Evolutionary conservation across 2,329 filamentous ascomycete genomes (phyloP).

Genomic region (Fusarium verrucosum): DNA sequence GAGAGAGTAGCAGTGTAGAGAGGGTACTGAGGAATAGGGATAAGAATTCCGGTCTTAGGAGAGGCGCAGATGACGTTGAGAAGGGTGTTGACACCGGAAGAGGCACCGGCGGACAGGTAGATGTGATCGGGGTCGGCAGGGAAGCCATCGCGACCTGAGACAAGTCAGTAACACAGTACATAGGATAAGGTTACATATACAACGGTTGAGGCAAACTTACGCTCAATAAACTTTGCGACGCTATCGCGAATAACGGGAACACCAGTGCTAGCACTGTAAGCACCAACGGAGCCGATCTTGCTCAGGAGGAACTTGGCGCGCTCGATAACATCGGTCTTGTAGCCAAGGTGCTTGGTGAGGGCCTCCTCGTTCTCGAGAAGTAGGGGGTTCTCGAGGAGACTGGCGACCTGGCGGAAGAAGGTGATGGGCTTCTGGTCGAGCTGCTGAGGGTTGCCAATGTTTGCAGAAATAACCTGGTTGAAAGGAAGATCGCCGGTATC

Average conservation of each 20-base stretch:
- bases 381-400: conserved; percentile 87
- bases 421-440: conserved; percentile 99
- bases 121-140: conserved; percentile 81
- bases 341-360: conserved; percentile 79
- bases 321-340: conserved; percentile 88
- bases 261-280: conserved; percentile 95
- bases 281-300: conserved; percentile 89
- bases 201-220: conserved; percentile 62
- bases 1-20: conserved; percentile 94
- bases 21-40: conserved; percentile 97
- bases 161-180: not conserved
- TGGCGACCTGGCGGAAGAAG: conserved; percentile 97
- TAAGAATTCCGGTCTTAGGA: conserved; percentile 81
- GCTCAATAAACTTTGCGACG: conserved; percentile 91
- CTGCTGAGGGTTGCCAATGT: conserved; percentile 99
- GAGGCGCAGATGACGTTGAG: conserved; percentile 86
- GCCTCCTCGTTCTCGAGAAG: conserved; percentile 85
- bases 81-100: conserved; percentile 92
- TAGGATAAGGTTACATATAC: too few species aligned
- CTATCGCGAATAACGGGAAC: conserved; percentile 87
- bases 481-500: conserved; percentile 74
- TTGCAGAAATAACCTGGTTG: conserved; percentile 90
- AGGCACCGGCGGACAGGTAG: conserved; percentile 92
- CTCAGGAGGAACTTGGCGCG: conserved; percentile 83
- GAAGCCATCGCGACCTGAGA: conserved; percentile 82